phyloP scores from a whole-genome alignment of 495 filamentous ascomycete species.

The Emericellopsis terricola region DNA sequence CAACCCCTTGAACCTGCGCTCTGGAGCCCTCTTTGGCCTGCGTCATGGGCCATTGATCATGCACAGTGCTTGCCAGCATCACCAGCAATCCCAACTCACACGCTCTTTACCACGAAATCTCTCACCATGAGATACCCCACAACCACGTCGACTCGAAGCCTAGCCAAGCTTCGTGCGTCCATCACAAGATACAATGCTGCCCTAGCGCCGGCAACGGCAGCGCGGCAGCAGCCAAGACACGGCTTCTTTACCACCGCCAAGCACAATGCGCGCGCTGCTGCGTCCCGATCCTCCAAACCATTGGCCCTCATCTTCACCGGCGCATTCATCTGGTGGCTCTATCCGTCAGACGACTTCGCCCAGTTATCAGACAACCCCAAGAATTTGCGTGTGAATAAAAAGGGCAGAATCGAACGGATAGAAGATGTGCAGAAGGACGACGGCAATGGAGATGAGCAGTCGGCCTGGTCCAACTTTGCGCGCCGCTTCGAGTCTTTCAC shows the following conservation, averaged over 20 bases:
- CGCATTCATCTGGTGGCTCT: conserved; percentile 3
- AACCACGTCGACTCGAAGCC: too few relatives aligned
- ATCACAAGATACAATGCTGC: too few relatives aligned
- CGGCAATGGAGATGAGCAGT: not conserved
- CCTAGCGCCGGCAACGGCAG: not conserved
- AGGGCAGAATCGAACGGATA: too few relatives aligned
- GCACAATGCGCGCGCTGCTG: not conserved
- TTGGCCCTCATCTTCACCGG: not conserved
- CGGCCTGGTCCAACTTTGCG: conserved; percentile 40
- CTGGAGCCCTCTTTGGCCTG: too few relatives aligned
- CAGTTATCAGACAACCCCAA: not conserved
- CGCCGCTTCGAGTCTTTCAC: conserved; percentile 40
- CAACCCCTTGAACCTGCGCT: too few relatives aligned
- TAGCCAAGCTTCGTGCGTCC: too few relatives aligned
- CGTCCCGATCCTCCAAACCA: not conserved
- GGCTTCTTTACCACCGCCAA: conserved; percentile 1
- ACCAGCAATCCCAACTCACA: too few relatives aligned
- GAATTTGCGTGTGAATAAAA: not conserved
- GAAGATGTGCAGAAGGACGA: not conserved
- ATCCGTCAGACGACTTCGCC: conserved; percentile 3
- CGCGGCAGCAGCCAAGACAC: not conserved
- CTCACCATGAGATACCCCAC: too few relatives aligned
- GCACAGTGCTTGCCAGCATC: too few relatives aligned
- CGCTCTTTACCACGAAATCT: too few relatives aligned
- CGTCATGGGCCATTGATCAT: too few relatives aligned